Evolutionary conservation across 345 rosid genomes (phyloP).

Genomic region (Aurinia saxatilis): DNA sequence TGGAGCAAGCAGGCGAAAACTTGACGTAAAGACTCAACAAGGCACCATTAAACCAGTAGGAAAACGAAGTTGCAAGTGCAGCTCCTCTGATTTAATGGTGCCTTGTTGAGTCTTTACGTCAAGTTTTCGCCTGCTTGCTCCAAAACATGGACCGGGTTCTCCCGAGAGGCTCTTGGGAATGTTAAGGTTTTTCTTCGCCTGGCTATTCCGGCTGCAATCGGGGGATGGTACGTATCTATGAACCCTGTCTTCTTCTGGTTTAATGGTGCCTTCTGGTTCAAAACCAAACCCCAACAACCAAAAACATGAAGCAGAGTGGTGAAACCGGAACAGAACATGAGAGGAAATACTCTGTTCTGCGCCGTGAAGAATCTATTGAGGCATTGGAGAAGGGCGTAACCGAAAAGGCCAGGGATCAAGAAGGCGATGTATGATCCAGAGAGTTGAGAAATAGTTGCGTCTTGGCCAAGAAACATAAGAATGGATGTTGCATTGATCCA

Average conservation of each 20-base stretch:
- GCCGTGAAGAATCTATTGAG: constrained; percentile 51
- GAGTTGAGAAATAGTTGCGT: constrained; percentile 34
- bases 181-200: constrained; percentile 37
- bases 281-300: constrained; percentile 49
- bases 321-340: constrained; percentile 48
- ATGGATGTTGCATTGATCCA: constrained; percentile 52
- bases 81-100: constrained; percentile 56
- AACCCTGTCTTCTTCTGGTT: neutral
- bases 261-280: too few species aligned
- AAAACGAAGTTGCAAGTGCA: constrained; percentile 50
- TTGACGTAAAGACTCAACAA: constrained; percentile 47
- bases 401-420: constrained; percentile 64
- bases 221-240: constrained; percentile 41
- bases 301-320: constrained; percentile 42
- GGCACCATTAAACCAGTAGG: constrained; percentile 53
- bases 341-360: constrained; percentile 55
- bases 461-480: constrained; percentile 42
- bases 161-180: constrained; percentile 41
- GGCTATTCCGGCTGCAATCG: constrained; percentile 60
- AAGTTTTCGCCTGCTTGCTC: constrained; percentile 52
- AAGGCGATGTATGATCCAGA: constrained; percentile 45
- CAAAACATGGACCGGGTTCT: constrained; percentile 63
- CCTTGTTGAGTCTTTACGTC: constrained; percentile 43
- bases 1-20: constrained; percentile 46
- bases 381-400: constrained; percentile 54